phyloP scores from a whole-genome alignment of 164 flowering plant genomes.

The Tinospora cordifolia region DNA sequence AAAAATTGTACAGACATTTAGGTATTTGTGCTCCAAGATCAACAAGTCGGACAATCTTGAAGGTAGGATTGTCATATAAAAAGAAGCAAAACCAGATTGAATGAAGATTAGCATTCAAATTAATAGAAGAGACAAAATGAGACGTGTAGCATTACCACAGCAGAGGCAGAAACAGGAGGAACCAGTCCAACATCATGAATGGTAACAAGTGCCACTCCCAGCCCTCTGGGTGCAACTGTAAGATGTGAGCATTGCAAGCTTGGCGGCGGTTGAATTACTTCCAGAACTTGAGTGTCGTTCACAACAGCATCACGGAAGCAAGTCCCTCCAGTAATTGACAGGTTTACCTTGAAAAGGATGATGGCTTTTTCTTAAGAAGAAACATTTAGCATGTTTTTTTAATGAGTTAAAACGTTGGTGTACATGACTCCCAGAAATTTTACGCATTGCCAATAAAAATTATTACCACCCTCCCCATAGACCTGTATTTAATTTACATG shows the following conservation, averaged over 20 bases:
- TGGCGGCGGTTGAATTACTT: slow-evolving; percentile 46
- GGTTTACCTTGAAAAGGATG: slow-evolving; percentile 35
- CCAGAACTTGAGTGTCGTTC: slow-evolving; percentile 72
- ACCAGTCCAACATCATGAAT: slow-evolving; percentile 68
- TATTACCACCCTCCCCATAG: no score
- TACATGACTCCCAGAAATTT: no score
- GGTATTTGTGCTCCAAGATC: neutral
- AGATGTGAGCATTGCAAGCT: slow-evolving; percentile 48
- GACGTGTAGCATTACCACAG: slow-evolving; percentile 39
- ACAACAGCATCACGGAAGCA: slow-evolving; percentile 56
- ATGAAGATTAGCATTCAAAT: neutral
- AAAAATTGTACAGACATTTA: neutral
- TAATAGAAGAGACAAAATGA: neutral
- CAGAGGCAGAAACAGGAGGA: slow-evolving; percentile 62
- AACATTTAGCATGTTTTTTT: no score
- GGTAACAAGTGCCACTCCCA: slow-evolving; percentile 68
- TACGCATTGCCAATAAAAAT: no score
- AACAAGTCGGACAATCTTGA: neutral
- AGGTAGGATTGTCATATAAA: no score
- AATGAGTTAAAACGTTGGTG: no score
- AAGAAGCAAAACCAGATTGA: no score
- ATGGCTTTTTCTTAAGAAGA: no score
- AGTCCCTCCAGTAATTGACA: slow-evolving; percentile 84
- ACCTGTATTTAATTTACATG: no score
- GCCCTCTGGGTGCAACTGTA: slow-evolving; percentile 52